Evolutionary conservation across 1,139 yeast genomes (phyloP).

Genomic region (Sugiyamaella xylanicola): DNA sequence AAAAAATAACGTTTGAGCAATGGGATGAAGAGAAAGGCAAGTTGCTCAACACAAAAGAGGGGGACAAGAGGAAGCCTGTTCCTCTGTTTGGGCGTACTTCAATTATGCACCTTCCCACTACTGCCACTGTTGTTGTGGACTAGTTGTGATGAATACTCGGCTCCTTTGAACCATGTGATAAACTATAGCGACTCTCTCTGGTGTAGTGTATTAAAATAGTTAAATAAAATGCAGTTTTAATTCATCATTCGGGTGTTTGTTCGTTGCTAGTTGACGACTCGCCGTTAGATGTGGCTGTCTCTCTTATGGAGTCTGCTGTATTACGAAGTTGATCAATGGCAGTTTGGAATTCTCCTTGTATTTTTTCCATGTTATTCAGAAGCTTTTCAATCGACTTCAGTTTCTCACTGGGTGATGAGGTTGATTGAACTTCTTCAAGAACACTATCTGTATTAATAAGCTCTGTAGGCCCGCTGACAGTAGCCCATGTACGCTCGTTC

Average conservation of each 20-base stretch:
- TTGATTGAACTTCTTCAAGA: neutral
- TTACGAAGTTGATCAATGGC: conserved; percentile 4
- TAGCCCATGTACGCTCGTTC: conserved; percentile 26
- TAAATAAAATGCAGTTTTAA: conserved; percentile 1
- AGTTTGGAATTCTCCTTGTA: neutral
- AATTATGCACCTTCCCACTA: conserved; percentile 8
- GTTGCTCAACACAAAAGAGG: conserved; percentile 39
- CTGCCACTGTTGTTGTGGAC: neutral
- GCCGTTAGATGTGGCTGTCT: too few species aligned
- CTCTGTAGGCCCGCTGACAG: conserved; percentile 12
- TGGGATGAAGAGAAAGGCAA: conserved; percentile 51
- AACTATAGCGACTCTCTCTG: too few species aligned
- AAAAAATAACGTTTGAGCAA: conserved; percentile 43
- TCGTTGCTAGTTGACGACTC: neutral
- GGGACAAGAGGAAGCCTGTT: conserved; percentile 48
- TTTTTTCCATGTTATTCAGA: conserved; percentile 7
- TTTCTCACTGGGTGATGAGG: neutral
- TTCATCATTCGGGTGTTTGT: neutral
- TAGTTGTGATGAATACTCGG: neutral
- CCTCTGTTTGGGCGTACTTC: conserved; percentile 44
- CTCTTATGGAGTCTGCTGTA: neutral
- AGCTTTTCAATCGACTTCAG: neutral
- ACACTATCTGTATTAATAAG: neutral
- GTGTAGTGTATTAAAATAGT: conserved; percentile 5
- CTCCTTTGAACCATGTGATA: too few species aligned